phyloP scores from a whole-genome alignment of 768 basidiomycete genomes.

The Lactarius deliciosus region DNA sequence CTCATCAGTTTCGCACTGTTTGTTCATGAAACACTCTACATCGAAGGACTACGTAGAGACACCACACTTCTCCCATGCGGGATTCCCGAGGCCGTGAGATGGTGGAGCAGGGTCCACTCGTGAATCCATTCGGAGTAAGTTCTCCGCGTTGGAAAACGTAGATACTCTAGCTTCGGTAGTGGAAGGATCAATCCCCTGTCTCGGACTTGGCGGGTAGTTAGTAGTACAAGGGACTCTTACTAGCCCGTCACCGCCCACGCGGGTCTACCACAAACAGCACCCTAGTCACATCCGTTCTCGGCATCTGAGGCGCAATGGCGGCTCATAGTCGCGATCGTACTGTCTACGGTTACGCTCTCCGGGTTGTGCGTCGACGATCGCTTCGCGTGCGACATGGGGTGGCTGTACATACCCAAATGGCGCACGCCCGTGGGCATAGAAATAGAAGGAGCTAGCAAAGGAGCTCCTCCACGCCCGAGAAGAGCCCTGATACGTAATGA shows the following conservation, averaged over 20 bases:
- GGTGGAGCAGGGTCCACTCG: neutral
- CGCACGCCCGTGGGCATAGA: neutral
- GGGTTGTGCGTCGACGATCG: neutral
- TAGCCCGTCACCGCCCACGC: neutral
- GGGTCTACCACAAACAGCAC: neutral
- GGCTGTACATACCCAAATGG: neutral
- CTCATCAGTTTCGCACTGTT: neutral
- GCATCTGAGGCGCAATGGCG: neutral
- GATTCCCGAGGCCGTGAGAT: neutral
- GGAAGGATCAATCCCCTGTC: neutral
- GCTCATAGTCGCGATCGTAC: neutral
- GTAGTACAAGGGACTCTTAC: neutral
- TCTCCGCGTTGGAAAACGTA: neutral
- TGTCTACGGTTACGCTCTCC: neutral
- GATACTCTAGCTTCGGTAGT: neutral
- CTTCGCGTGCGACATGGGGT: neutral
- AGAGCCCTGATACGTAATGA: constrained; percentile 1
- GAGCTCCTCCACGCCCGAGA: neutral
- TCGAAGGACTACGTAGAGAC: neutral
- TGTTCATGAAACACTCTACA: neutral
- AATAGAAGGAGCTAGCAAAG: constrained; percentile 1
- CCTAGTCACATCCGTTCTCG: neutral
- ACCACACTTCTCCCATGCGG: neutral
- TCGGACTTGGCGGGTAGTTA: neutral
- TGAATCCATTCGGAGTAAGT: neutral